Base-by-base conservation (phyloP, 2,329 filamentous ascomycete genomes). In the Apiospora marii region DNA sequence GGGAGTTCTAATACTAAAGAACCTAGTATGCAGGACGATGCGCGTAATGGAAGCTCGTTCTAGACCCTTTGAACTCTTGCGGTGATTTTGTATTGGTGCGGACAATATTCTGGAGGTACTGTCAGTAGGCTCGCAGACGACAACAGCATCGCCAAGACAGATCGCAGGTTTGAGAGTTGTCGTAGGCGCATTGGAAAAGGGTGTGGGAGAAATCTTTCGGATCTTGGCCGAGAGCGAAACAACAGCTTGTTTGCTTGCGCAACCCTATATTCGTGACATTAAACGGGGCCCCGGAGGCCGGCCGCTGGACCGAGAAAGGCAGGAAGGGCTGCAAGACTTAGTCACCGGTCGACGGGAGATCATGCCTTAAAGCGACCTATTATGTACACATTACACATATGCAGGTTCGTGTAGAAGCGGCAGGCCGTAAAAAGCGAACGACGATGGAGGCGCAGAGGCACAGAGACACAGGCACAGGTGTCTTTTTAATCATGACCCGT, bases 311-410 rank as follows among this genome's bases (percentile, higher is more conserved):
- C 58, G 58, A 64, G 34, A 30, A 41, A 41, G 58, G 58, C 12
- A 64, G 34, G 34, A 41, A 64, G 34, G 58, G 34, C 34, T 41
- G 58, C 34, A 41, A 14, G 51, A 58, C 19, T 41, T 64, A 64
- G 58, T 64, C 58, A 64, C 58, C 58, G 58, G 58, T 64, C 34
- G 34, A 64, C n/a, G 22, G 58, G 58, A 64, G 30, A 64, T 64
- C 58, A 41, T 64, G 34, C 34, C 53, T 19, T 19, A 64, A 64
- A 41, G 58, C 34, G 34, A 41, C 8, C n/a, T 64, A 64, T 64
- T 41, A 64, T 64, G 58, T 64, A 64, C 58, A 41, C 30, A 61
- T 61, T 61, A 61, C 53, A 61, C 53, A 61, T 58, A 58, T 61
- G 53, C 53, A 61, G 53, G 30, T 61, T 61, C 24, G 51, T 27